Evolutionary conservation across 768 basidiomycete genomes (phyloP), one percentile per base, ranked within the genome.

Genomic region (Infundibulicybe gibba): DNA sequence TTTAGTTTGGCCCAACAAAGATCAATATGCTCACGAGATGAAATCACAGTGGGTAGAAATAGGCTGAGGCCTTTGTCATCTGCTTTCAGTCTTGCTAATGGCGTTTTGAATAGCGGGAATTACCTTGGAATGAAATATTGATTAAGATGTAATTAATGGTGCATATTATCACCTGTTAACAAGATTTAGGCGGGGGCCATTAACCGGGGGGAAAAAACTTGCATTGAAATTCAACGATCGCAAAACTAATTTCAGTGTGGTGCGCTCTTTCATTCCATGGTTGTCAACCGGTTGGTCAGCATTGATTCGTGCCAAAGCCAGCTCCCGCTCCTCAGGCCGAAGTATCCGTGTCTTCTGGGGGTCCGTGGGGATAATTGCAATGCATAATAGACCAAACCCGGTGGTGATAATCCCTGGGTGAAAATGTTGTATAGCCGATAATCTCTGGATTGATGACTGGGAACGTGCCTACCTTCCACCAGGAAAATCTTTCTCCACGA

Each of bases 401-500:
- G 64, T 63, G 6, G 69, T 70, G 3, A 71, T 70, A 15, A 67
- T 64, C 6, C 67, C 65, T 67, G 39, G 8, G 25, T 8, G 25
- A 8, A 25, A 25, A 8, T n/a, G 25, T 25, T 8, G 8, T 25
- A 8, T 8, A 25, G 25, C 25, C 25, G 25, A 25, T 25, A 25
- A 25, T 8, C 8, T 8, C 25, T 8, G 25, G 8, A 8, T 4
- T 8, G 25, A 25, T 8, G 4, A 8, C 25, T 25, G 25, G 25
- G 3, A 19, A 15, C 12, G 9, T 11, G 30, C 37, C 44, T 47
- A 66, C 69, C 72, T 64, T 74, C 72, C 33, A 72, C 50, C 16
- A 75, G 60, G 44, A 75, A 72, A 21, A 75, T 70, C 56, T 70
- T 70, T 38, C 66, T 50, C 69, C 69, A 70, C 30, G 60, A 52